phyloP scores from a whole-genome alignment of 345 rosid species.

The Aquilaria yunnanensis region DNA sequence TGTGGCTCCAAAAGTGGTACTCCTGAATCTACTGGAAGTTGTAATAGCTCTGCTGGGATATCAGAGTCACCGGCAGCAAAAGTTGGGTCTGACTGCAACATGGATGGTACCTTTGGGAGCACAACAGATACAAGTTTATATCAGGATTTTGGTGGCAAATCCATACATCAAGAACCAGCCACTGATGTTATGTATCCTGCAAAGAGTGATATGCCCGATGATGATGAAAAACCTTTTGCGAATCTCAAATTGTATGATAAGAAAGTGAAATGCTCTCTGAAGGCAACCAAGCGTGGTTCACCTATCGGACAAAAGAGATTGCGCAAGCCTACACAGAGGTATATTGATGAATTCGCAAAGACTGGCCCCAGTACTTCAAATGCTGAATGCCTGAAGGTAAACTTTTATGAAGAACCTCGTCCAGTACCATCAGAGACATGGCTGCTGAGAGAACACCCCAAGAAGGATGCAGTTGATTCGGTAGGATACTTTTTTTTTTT shows the following conservation, averaged over 20 bases:
- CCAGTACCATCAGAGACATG: slow-evolving; percentile 29
- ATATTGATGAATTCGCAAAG: slow-evolving; percentile 42
- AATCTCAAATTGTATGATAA: slow-evolving; percentile 27
- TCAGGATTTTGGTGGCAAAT: slow-evolving; percentile 16
- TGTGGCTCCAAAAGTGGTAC: slow-evolving; percentile 62
- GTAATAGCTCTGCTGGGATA: slow-evolving; percentile 36
- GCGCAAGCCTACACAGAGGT: slow-evolving; percentile 44
- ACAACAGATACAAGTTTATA: slow-evolving; percentile 13
- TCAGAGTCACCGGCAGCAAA: slow-evolving; percentile 46
- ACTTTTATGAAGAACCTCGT: slow-evolving; percentile 18
- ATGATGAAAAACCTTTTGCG: slow-evolving; percentile 39
- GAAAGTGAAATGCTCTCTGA: slow-evolving; percentile 28
- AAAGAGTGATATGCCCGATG: slow-evolving; percentile 31
- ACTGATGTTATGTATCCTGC: slow-evolving; percentile 10
- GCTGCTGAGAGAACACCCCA: slow-evolving; percentile 30
- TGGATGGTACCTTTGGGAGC: slow-evolving; percentile 21
- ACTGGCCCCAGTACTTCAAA: slow-evolving; percentile 15
- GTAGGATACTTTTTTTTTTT: slow-evolving; percentile 17
- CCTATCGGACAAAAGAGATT: slow-evolving; percentile 32
- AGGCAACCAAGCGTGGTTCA: slow-evolving; percentile 14
- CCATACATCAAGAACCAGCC: slow-evolving; percentile 17
- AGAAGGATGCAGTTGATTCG: slow-evolving; percentile 27
- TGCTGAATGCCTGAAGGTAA: slow-evolving; percentile 23
- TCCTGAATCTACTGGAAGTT: slow-evolving; percentile 52
- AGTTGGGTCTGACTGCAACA: slow-evolving; percentile 30